phyloP scores from a whole-genome alignment of 1,284 basidiomycete species.

The Coniferiporia sulphurascens region DNA sequence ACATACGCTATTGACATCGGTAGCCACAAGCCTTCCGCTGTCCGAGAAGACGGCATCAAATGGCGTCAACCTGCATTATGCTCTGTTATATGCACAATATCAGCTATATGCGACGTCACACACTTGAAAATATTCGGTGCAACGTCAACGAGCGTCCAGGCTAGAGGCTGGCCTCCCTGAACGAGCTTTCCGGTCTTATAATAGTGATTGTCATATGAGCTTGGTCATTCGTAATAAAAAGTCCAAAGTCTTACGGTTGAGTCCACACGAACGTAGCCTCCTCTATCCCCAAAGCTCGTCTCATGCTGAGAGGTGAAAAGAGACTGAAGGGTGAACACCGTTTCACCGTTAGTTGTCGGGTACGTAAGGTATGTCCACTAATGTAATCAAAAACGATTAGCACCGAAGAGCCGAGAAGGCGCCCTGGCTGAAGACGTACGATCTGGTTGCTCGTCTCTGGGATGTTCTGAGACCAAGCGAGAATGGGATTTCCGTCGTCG shows the following conservation, averaged over 20 bases:
- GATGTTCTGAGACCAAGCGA: slow-evolving; percentile 2
- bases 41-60: slow-evolving; percentile 10
- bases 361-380: slow-evolving; percentile 15
- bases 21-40: slow-evolving; percentile 11
- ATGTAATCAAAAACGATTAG: not conserved
- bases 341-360: slow-evolving; percentile 9
- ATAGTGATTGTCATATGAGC: too few relatives aligned
- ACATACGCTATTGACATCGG: slow-evolving; percentile 12
- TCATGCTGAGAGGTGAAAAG: not conserved
- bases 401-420: not conserved
- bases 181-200: slow-evolving; percentile 9
- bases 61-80: not conserved
- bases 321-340: slow-evolving; percentile 11
- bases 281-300: not conserved
- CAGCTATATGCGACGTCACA: not conserved
- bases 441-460: slow-evolving; percentile 2
- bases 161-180: slow-evolving; percentile 6
- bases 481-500: slow-evolving; percentile 12
- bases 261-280: slow-evolving; percentile 13
- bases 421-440: not conserved
- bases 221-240: not conserved
- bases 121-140: slow-evolving; percentile 9
- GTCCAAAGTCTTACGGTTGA: not conserved
- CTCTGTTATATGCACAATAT: not conserved
- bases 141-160: slow-evolving; percentile 11